A percentile compares a stretch with the other conserved stretches of the same genome.
Evolutionary conservation across 208 protist genomes (phyloP).

Genomic region (Crithidia acanthocephali): DNA sequence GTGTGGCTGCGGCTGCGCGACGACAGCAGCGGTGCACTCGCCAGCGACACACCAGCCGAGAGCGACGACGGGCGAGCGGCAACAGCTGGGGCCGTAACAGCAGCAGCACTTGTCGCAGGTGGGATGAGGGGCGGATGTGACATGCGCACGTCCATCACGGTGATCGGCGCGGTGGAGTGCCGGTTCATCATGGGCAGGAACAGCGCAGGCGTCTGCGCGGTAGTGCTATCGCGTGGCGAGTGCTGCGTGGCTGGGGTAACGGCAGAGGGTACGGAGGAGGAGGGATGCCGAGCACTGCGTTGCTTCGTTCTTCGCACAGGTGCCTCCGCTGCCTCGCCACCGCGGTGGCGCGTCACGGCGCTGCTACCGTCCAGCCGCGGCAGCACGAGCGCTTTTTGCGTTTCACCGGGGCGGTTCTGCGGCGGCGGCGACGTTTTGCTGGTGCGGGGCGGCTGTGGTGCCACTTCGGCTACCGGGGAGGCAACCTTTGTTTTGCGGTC

Average conservation of each 20-base stretch:
- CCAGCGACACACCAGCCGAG: slow-evolving; percentile 1
- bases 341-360: not conserved
- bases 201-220: not conserved
- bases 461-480: not conserved
- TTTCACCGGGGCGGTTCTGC: not conserved
- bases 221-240: not conserved
- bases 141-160: slow-evolving; percentile 20
- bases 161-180: slow-evolving; percentile 17
- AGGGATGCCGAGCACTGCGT: not conserved
- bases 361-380: not conserved
- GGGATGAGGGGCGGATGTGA: not conserved
- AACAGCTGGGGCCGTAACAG: not conserved
- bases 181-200: not conserved
- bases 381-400: not conserved
- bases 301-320: not conserved
- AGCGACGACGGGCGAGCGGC: not conserved
- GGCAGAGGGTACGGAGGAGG: not conserved
- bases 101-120: not conserved
- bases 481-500: not conserved
- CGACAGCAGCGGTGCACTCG: not conserved
- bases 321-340: not conserved
- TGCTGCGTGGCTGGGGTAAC: not conserved
- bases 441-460: not conserved
- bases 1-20: not conserved
- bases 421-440: not conserved